Percentiles rank a stretch among this genome's conserved stretches.
Evolutionary conservation across 2,329 filamentous ascomycete genomes (phyloP).

Genomic region (Trichoderma lentiforme): DNA sequence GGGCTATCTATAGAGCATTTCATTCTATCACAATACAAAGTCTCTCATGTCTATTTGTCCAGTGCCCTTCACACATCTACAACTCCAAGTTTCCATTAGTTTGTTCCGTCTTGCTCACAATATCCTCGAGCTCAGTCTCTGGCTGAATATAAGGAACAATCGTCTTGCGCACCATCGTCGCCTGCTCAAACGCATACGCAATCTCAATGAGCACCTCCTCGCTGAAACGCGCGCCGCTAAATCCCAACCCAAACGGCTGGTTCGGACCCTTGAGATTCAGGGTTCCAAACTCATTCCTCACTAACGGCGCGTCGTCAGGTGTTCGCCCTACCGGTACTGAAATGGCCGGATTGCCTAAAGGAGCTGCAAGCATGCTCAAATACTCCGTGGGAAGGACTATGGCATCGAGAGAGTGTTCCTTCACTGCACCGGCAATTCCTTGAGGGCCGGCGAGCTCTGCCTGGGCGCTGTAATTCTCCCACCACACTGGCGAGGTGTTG

Average conservation of each 20-base stretch:
- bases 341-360: constrained; percentile 36
- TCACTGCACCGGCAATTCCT: constrained; percentile 35
- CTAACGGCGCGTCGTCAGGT: constrained; percentile 32
- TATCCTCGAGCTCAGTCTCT: constrained; percentile 30
- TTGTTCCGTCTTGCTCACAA: background rate
- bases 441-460: background rate
- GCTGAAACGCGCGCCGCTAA: constrained; percentile 58
- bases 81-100: background rate
- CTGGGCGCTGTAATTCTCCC: constrained; percentile 41
- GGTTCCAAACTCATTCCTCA: background rate
- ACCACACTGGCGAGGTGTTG: constrained; percentile 19
- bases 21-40: background rate
- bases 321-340: constrained; percentile 62
- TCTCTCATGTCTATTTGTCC: background rate
- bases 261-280: constrained; percentile 50
- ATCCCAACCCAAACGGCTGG: constrained; percentile 59
- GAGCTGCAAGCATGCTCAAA: background rate
- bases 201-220: constrained; percentile 61
- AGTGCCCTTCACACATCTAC: background rate
- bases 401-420: background rate
- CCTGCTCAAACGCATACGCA: constrained; percentile 67
- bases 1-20: background rate
- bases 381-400: background rate
- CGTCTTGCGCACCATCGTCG: constrained; percentile 35
- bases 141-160: constrained; percentile 31